Conservation (phyloP, 2,329 filamentous ascomycete genomes). For the Diaporthe sp. region DNA sequence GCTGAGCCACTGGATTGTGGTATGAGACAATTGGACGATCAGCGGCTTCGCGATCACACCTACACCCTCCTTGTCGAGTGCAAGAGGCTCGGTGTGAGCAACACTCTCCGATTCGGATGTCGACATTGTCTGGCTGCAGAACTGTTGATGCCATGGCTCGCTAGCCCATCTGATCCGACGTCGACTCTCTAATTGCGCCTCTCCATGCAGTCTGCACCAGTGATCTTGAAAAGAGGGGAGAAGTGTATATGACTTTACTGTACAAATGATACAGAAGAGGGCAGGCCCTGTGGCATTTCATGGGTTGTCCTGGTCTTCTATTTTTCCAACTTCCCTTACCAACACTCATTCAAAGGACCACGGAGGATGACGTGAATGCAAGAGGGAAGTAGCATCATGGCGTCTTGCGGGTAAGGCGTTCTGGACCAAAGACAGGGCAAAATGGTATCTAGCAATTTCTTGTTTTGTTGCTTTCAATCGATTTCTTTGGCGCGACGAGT, state of each 20-base stretch:
- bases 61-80: not conserved
- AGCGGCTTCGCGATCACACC: not conserved
- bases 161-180: not conserved
- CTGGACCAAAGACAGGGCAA: slow-evolving; percentile 37
- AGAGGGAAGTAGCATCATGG: slow-evolving; percentile 35
- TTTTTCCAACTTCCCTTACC: slow-evolving; percentile 18
- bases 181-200: slow-evolving; percentile 3
- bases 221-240: not conserved
- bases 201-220: not conserved
- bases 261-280: slow-evolving; percentile 24
- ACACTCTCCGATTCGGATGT: not conserved
- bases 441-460: slow-evolving; percentile 39
- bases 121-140: not conserved
- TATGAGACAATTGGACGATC: not conserved
- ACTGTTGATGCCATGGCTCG: not conserved
- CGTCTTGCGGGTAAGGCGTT: slow-evolving; percentile 38
- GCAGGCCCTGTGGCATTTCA: slow-evolving; percentile 2
- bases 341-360: slow-evolving; percentile 33
- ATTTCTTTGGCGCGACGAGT: slow-evolving; percentile 3
- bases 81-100: not conserved
- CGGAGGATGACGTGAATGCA: not conserved
- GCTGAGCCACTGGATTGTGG: not conserved
- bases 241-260: slow-evolving; percentile 21
- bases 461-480: slow-evolving; percentile 3
- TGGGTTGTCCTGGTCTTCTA: not conserved